A percentile compares a stretch with the other conserved stretches of the same genome.
phyloP scores from a whole-genome alignment of 2,329 filamentous ascomycete species.

The Cadophora gregata region DNA sequence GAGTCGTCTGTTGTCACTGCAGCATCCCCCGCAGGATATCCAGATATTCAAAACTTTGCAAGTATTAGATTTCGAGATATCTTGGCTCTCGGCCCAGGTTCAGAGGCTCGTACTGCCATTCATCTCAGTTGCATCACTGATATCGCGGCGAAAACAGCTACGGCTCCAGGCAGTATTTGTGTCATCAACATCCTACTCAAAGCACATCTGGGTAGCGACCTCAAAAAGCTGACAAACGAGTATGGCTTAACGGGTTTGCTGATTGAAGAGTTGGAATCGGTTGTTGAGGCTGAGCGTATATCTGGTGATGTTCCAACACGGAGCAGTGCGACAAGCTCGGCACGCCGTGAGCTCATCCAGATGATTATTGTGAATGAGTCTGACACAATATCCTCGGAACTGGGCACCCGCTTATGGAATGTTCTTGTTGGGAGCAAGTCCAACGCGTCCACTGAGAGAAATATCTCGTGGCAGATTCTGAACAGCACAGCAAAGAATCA shows the following conservation, averaged over 20 bases:
- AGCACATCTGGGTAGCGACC: constrained; percentile 54
- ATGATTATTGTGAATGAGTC: constrained; percentile 67
- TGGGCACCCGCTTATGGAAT: constrained; percentile 73
- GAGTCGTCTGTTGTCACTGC: constrained; percentile 67
- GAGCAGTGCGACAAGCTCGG: constrained; percentile 55
- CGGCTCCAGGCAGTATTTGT: constrained; percentile 75
- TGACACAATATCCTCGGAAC: constrained; percentile 63
- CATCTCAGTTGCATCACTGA: constrained; percentile 72
- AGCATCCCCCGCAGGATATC: constrained; percentile 61
- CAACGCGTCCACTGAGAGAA: constrained; percentile 64
- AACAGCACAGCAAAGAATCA: constrained; percentile 52
- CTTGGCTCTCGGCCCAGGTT: constrained; percentile 60
- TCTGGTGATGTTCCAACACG: constrained; percentile 35
- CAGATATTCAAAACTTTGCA: constrained; percentile 69
- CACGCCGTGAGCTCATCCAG: constrained; percentile 62
- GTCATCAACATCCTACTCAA: constrained; percentile 61
- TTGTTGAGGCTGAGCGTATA: constrained; percentile 30
- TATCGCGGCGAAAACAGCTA: constrained; percentile 65
- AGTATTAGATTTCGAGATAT: constrained; percentile 65
- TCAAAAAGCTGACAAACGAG: constrained; percentile 63
- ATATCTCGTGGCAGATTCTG: constrained; percentile 72
- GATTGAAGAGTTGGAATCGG: constrained; percentile 67
- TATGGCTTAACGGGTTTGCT: constrained; percentile 66
- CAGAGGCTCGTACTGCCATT: constrained; percentile 64
- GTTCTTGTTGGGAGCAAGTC: constrained; percentile 71